Base-by-base conservation (phyloP, 345 rosid genomes). In the Populus deltoides region DNA sequence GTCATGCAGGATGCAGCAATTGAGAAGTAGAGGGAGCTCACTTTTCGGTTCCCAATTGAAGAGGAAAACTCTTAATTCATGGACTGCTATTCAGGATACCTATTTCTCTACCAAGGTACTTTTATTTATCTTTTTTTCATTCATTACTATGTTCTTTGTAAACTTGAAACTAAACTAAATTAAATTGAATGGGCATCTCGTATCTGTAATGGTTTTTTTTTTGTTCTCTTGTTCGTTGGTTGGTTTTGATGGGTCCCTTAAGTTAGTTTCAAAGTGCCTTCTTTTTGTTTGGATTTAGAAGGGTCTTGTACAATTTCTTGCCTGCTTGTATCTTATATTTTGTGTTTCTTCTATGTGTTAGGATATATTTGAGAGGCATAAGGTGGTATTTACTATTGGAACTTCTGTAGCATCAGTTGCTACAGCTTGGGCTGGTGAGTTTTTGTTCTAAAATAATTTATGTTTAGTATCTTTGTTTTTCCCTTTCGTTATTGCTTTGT, bases 341-440 rank as follows among this genome's bases (percentile, higher is more conserved):
- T 66, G 45, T 80, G 51, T 35, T 79, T 51, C 41, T 70, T 33
- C 8, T 22, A 36, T 75, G 68, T 78, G 62, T 18, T 62, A 96
- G 99, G 99, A 92, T 51, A 86, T 85, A 71, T 92, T 96, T 79
- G 99, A 96, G 86, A 91, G 90, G 85, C 93, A 96, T 74, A 90
- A 80, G 85, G 93, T 92, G 75, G 93, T 96, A 31, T 92, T 96
- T 78, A 91, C 99, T 6, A 57, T 96, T 47, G 99, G 97, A 77
- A 92, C 99, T 72, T 96, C 99, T 78, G 31, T 90, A 18, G 99
- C 98, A 25, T 93, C 99, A 22, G 91, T 96, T 86, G 94, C 89
- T 55, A 93, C 98, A 20, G 98, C 98, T 72, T 96, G 98, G 94
- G 74, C 82, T 68, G 99, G 98, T 96, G 82, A 80, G 90, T 79